Evolutionary conservation across 345 rosid genomes (phyloP).

Genomic region (Capsella bursapastoris): DNA sequence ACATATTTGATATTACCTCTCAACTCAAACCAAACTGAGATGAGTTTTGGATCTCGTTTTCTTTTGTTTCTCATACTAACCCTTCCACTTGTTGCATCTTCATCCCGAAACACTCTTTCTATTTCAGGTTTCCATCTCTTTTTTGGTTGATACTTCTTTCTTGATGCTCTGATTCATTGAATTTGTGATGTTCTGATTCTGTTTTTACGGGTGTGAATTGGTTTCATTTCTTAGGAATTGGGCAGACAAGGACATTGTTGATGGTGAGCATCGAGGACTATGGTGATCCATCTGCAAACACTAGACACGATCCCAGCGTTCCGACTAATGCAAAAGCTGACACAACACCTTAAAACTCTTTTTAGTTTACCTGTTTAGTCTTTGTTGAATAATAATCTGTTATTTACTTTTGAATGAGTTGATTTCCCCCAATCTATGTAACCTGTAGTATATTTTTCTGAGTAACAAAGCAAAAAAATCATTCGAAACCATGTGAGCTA

Average conservation of each 20-base stretch:
- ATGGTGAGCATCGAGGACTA: constrained; percentile 39
- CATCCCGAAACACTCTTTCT: constrained; percentile 22
- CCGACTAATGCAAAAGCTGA: constrained; percentile 27
- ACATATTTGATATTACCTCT: background rate
- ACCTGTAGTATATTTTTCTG: constrained; percentile 1
- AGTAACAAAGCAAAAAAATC: constrained; percentile 13
- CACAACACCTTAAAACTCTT: constrained; percentile 30
- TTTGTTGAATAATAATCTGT: background rate
- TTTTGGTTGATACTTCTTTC: background rate
- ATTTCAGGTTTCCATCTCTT: constrained; percentile 33
- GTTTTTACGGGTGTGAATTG: constrained; percentile 10
- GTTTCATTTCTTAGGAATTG: constrained; percentile 24
- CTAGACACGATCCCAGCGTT: constrained; percentile 36
- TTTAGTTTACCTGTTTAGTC: constrained; percentile 22
- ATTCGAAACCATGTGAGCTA: background rate
- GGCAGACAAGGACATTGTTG: background rate
- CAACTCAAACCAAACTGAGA: constrained; percentile 31
- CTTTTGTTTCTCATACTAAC: constrained; percentile 34
- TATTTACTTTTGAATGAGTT: background rate
- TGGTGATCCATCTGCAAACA: constrained; percentile 44
- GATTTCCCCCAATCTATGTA: background rate
- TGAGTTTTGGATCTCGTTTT: constrained; percentile 32
- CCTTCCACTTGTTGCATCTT: constrained; percentile 37
- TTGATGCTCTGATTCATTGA: background rate
- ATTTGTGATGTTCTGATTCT: constrained; percentile 4